Conservation (phyloP, 139 green algal species). For the Diplosphaera chodatii region DNA sequence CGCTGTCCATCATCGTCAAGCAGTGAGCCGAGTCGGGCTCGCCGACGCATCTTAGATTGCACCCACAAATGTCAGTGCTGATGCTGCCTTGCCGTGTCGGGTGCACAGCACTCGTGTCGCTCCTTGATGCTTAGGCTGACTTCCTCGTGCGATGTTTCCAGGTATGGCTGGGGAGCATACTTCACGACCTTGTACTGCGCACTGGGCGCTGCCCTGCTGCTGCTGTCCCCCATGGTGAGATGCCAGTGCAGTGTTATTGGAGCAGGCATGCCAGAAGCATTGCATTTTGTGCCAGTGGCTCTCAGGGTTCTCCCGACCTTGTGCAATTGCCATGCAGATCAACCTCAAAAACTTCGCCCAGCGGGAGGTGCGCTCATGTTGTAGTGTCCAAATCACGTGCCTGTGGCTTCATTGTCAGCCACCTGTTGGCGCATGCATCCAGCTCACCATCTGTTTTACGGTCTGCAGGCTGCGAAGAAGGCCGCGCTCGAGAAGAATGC, state of each 20-base stretch:
- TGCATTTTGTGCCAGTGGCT: too few relatives aligned
- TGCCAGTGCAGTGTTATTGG: constrained; percentile 67
- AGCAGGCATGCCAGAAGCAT: too few relatives aligned
- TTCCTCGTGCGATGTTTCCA: neutral
- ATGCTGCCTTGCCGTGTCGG: neutral
- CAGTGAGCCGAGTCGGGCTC: too few relatives aligned
- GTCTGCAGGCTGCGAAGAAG: neutral
- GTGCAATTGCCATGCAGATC: neutral
- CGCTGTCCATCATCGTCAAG: constrained; percentile 92
- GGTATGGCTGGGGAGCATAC: constrained; percentile 47
- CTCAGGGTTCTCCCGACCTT: too few relatives aligned
- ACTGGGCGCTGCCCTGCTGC: constrained; percentile 71
- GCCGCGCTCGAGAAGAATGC: neutral
- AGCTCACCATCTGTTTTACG: too few relatives aligned
- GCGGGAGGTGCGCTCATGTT: neutral
- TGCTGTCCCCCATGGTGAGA: constrained; percentile 88
- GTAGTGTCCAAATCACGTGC: too few relatives aligned
- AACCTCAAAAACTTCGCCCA: neutral
- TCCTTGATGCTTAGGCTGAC: neutral
- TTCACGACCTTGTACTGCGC: constrained; percentile 80
- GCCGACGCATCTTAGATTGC: too few relatives aligned
- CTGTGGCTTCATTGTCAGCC: too few relatives aligned
- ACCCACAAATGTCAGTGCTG: neutral
- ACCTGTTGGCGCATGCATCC: too few relatives aligned
- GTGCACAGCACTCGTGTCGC: too few relatives aligned